Percentiles rank a stretch among this genome's conserved stretches.
Conservation (phyloP, 2,329 filamentous ascomycete species). For the Ophiocordyceps sinensis region DNA sequence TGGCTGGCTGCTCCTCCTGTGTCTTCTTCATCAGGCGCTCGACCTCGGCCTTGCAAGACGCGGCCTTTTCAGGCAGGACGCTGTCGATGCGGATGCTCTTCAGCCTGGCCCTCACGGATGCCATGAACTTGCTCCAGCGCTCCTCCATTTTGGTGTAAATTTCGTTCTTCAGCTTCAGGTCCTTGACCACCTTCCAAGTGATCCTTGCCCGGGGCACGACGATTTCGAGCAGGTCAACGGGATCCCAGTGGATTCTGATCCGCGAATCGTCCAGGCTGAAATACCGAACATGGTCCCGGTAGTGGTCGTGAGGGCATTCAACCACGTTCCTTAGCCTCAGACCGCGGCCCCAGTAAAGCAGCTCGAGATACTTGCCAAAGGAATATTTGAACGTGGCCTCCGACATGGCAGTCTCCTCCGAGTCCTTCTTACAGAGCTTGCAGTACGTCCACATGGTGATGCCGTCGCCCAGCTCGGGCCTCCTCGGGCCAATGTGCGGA, state of each 20-base stretch:
- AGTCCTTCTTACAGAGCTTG: slow-evolving; percentile 82
- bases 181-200: slow-evolving; percentile 96
- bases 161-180: slow-evolving; percentile 84
- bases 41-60: slow-evolving; percentile 69
- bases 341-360: slow-evolving; percentile 88
- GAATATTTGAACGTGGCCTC: slow-evolving; percentile 95
- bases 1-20: slow-evolving; percentile 63
- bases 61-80: slow-evolving; percentile 73
- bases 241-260: slow-evolving; percentile 81
- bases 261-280: slow-evolving; percentile 81
- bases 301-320: slow-evolving; percentile 76
- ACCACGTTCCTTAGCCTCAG: slow-evolving; percentile 58
- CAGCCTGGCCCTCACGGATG: slow-evolving; percentile 69
- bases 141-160: slow-evolving; percentile 71
- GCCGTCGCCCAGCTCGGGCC: slow-evolving; percentile 35
- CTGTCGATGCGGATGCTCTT: slow-evolving; percentile 85
- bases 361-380: slow-evolving; percentile 94
- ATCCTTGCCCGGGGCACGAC: slow-evolving; percentile 80
- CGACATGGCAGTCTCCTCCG: slow-evolving; percentile 81
- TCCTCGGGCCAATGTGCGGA: slow-evolving; percentile 26
- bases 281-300: slow-evolving; percentile 81
- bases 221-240: slow-evolving; percentile 85
- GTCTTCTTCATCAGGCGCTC: slow-evolving; percentile 65
- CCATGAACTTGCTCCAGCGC: slow-evolving; percentile 73
- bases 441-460: slow-evolving; percentile 98